phyloP scores from a whole-genome alignment of 306 rosid genomes.

The Carpinus fangiana region DNA sequence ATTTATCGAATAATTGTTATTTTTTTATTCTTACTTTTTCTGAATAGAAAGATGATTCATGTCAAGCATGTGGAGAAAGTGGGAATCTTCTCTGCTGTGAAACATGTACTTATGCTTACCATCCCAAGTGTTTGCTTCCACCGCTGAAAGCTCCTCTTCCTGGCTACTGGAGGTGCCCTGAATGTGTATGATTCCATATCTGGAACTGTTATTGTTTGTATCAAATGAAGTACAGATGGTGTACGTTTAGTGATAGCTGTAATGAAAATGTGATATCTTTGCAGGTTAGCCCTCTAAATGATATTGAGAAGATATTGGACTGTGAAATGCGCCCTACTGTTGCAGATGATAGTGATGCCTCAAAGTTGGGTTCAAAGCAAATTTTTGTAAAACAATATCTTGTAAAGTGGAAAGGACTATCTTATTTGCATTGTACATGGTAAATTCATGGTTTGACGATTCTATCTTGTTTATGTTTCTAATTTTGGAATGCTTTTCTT shows the following conservation, averaged over 20 bases:
- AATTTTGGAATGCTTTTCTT: neutral
- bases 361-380: slow-evolving; percentile 75
- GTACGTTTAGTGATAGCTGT: slow-evolving; percentile 22
- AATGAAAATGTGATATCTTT: slow-evolving; percentile 23
- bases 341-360: slow-evolving; percentile 71
- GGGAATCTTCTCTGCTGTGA: slow-evolving; percentile 76
- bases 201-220: slow-evolving; percentile 17
- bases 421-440: slow-evolving; percentile 93
- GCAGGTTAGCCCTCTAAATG: slow-evolving; percentile 96
- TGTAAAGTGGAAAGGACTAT: slow-evolving; percentile 95
- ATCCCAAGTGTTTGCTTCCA: slow-evolving; percentile 83
- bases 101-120: slow-evolving; percentile 86
- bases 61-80: slow-evolving; percentile 93
- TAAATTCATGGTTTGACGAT: slow-evolving; percentile 32
- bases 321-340: slow-evolving; percentile 94
- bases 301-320: slow-evolving; percentile 88
- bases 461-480: neutral
- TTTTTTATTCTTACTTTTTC: slow-evolving; percentile 15
- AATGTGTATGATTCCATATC: slow-evolving; percentile 70
- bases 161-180: slow-evolving; percentile 91
- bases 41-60: slow-evolving; percentile 77
- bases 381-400: slow-evolving; percentile 93
- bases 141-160: slow-evolving; percentile 67
- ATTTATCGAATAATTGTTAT: neutral
- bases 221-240: slow-evolving; percentile 12